Conservation (phyloP, 2,329 filamentous ascomycete species). For the Phyllosticta citribraziliensis region DNA sequence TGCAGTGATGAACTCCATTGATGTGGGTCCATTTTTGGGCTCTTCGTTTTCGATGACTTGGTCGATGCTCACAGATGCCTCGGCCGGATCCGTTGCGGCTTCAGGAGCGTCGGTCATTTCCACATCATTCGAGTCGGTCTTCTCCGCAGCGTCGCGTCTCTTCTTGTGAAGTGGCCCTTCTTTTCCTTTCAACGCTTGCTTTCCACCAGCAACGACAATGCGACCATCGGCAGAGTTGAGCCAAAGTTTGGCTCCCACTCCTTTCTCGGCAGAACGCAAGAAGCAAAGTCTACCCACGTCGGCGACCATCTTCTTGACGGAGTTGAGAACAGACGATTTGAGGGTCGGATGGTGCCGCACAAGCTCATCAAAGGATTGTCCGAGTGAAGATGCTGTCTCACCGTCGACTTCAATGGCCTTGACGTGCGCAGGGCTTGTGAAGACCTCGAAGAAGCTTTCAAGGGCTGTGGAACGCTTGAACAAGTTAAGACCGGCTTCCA, state of each 20-base stretch:
- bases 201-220: slow-evolving; percentile 49
- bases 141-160: slow-evolving; percentile 11
- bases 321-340: slow-evolving; percentile 68
- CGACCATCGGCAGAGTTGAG: slow-evolving; percentile 49
- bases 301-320: slow-evolving; percentile 81
- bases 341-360: slow-evolving; percentile 84
- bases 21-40: slow-evolving; percentile 41
- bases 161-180: slow-evolving; percentile 24
- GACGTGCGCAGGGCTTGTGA: slow-evolving; percentile 83
- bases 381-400: slow-evolving; percentile 63
- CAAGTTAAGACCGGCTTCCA: slow-evolving; percentile 75
- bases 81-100: not conserved
- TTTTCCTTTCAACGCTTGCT: slow-evolving; percentile 33
- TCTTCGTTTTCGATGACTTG: slow-evolving; percentile 40
- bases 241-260: slow-evolving; percentile 73
- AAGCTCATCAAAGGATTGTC: slow-evolving; percentile 84
- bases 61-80: slow-evolving; percentile 23
- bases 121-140: slow-evolving; percentile 38
- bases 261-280: slow-evolving; percentile 55
- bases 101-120: slow-evolving; percentile 50
- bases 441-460: slow-evolving; percentile 88
- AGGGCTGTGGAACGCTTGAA: slow-evolving; percentile 76
- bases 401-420: slow-evolving; percentile 69
- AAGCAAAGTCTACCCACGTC: slow-evolving; percentile 67
- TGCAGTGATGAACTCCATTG: slow-evolving; percentile 63